Percentiles rank a stretch among this genome's conserved stretches.
Conservation (phyloP, 371 early-diverging fungal genomes). For the Entomophthora muscae region DNA sequence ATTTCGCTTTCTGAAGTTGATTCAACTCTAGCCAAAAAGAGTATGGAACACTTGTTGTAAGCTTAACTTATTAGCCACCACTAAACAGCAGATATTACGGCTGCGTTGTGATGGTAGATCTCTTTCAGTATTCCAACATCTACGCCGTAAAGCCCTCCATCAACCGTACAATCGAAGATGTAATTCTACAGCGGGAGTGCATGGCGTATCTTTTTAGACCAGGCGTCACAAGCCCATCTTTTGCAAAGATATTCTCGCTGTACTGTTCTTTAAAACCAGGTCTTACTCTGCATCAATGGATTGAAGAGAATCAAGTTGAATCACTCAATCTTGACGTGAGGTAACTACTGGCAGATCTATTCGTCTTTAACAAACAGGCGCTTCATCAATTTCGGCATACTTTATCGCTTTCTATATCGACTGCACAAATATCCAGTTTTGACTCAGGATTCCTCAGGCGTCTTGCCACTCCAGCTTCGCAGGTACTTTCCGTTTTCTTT, state of each 20-base stretch:
- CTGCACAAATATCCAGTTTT: slow-evolving; percentile 3
- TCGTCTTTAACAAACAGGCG: slow-evolving; percentile 24
- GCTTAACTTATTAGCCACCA: slow-evolving; percentile 9
- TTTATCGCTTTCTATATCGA: background rate
- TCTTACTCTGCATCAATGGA: slow-evolving; percentile 50
- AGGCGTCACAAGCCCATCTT: slow-evolving; percentile 33
- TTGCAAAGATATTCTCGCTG: slow-evolving; percentile 45
- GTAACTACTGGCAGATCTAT: background rate
- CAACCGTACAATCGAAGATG: slow-evolving; percentile 35
- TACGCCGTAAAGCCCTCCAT: slow-evolving; percentile 50
- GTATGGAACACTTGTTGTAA: slow-evolving; percentile 66
- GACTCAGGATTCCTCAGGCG: background rate
- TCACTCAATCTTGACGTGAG: slow-evolving; percentile 42
- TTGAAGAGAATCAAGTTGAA: slow-evolving; percentile 42
- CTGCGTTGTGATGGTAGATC: slow-evolving; percentile 60
- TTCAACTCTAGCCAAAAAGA: slow-evolving; percentile 41
- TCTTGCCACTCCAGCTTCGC: background rate
- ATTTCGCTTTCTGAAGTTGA: slow-evolving; percentile 60
- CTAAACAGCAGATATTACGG: slow-evolving; percentile 47
- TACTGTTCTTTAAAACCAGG: slow-evolving; percentile 59
- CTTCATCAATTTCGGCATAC: slow-evolving; percentile 1
- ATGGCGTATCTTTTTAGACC: slow-evolving; percentile 37
- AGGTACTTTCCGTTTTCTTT: too few relatives aligned
- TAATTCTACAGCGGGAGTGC: slow-evolving; percentile 43
- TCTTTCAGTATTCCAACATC: slow-evolving; percentile 73